Evolutionary conservation across 2,329 filamentous ascomycete genomes (phyloP), one percentile per base, ranked within the genome.

Genomic region (Fusarium tanahbumbuense): DNA sequence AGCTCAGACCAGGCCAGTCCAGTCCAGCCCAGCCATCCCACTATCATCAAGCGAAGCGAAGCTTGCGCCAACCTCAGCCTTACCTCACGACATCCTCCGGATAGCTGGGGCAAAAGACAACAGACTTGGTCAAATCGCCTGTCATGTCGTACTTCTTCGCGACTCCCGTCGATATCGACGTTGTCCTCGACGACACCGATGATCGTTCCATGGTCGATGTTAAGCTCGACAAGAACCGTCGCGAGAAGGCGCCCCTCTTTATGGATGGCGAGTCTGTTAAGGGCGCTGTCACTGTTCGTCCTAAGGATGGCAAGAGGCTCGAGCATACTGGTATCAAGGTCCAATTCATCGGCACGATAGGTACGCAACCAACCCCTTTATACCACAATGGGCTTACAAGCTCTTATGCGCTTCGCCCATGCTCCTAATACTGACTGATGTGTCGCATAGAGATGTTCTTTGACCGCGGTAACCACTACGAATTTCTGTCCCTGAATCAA

Each of bases 271-370:
- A 99, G 85, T 98, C 94, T 44, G 95, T 99, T 78, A 98, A 97
- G 85, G 96, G 95, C 76, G 92, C 92, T 54, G 94, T 99, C 67
- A 99, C 96, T 10, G 91, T 99, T 73, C 87, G 96, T 73, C 96
- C 96, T 52, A 99, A 99, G 83, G 96, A 99, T 86, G 96, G 96
- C 78, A 98, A 98, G 86, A 89, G 96, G 67, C 86, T 99, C 78
- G 96, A 99, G 82, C 96, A 99, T 82, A 98, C 94, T 13, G 96
- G 96, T 75, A 98, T 99, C 87, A 99, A 99, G 84, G 95, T 99
- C 76, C 96, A 99, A 81, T 99, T 99, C 84, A 98, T 99, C 76
- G 96, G 96, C 79, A 97, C 94, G 69, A 99, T 99, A 86, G 93
- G 93, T 96, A 84, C 68, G 83, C 45, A 61, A 53, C 59, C 45